Conservation (phyloP, 331 rosid species). For the Rhamnella rubrinervis region DNA sequence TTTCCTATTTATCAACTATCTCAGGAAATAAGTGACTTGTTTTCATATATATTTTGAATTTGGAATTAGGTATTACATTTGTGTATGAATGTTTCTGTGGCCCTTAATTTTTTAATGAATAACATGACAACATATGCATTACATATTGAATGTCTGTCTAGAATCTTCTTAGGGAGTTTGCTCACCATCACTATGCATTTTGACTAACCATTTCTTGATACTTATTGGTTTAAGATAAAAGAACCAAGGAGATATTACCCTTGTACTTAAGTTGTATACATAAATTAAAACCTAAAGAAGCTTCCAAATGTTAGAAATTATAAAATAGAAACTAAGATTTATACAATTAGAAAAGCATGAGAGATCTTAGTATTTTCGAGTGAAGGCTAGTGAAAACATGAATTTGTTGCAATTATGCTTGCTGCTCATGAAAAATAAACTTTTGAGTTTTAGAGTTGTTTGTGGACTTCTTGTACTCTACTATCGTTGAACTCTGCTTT, state of each 20-base stretch:
- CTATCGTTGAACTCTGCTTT: too few species aligned
- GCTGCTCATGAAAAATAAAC: too few species aligned
- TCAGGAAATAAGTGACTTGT: not conserved
- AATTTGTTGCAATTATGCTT: too few species aligned
- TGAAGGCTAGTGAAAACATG: too few species aligned
- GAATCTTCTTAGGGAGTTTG: conserved; percentile 98
- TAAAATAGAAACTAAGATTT: not conserved
- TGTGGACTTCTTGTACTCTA: too few species aligned
- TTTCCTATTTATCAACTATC: not conserved
- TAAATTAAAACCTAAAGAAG: not conserved
- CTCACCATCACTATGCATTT: conserved; percentile 2
- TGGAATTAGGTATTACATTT: not conserved
- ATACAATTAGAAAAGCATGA: too few species aligned
- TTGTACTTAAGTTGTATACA: not conserved
- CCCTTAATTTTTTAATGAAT: conserved; percentile 14
- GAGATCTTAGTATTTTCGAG: too few species aligned
- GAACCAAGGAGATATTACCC: not conserved
- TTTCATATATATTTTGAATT: conserved; percentile 23
- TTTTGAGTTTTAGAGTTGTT: too few species aligned
- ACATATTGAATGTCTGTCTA: conserved; percentile 99
- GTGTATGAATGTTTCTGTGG: not conserved
- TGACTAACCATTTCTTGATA: not conserved
- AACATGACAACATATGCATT: conserved; percentile 35
- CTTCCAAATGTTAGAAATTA: not conserved
- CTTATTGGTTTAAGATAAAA: not conserved